These are phyloP conservation scores for Cinchona pubescens DNA, from an alignment of 257 asterid species.

Conservation along the genomic window DNA sequence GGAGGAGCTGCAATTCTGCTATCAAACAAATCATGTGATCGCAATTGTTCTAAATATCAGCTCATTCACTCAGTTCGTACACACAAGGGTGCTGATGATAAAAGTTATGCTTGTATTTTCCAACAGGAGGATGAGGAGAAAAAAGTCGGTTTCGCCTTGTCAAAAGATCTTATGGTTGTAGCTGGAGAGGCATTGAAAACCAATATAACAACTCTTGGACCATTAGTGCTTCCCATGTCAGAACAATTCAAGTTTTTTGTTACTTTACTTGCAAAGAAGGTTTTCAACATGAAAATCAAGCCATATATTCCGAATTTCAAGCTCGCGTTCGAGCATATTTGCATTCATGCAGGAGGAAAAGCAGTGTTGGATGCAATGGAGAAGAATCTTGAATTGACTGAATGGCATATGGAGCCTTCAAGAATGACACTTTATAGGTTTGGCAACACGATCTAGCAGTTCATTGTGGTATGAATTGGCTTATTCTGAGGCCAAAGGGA, in stretches of 20 bases:
- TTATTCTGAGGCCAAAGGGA: constrained; percentile 46
- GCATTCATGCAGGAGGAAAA: constrained; percentile 49
- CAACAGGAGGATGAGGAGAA: constrained; percentile 31
- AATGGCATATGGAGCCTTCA: constrained; percentile 55
- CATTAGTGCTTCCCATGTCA: constrained; percentile 44
- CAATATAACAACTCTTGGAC: constrained; percentile 33
- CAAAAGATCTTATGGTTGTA: constrained; percentile 18
- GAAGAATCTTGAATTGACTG: constrained; percentile 33
- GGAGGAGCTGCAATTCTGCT: constrained; percentile 36
- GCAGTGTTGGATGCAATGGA: constrained; percentile 44
- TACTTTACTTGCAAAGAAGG: constrained; percentile 19
- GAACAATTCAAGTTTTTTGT: constrained; percentile 26
- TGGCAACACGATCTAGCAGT: constrained; percentile 53
- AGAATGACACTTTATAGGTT: constrained; percentile 53
- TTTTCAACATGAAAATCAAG: constrained; percentile 29
- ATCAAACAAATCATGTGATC: constrained; percentile 25
- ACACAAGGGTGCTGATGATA: constrained; percentile 35
- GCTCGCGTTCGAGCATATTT: constrained; percentile 47
- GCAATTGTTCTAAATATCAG: constrained; percentile 22
- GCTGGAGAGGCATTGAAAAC: constrained; percentile 41
- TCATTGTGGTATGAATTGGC: constrained; percentile 52
- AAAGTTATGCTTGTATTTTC: constrained; percentile 21
- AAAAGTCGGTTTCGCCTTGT: constrained; percentile 15
- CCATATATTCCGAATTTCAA: constrained; percentile 49
- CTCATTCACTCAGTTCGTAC: constrained; percentile 30